These are phyloP conservation scores for Posidonia australis DNA, from an alignment of 106 monocot species.

Conservation along the genomic window DNA sequence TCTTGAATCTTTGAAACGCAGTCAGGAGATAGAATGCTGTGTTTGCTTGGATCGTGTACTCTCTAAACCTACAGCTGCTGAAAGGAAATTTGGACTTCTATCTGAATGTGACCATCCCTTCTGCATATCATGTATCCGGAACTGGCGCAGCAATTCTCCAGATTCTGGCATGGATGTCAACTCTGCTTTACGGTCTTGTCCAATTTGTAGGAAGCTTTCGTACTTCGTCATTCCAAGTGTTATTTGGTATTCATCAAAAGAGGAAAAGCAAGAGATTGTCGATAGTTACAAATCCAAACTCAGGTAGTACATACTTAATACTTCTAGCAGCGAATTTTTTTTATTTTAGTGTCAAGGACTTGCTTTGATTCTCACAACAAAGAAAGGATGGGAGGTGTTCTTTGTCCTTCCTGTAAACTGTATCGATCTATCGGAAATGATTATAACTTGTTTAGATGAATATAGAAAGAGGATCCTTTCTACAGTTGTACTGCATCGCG, in stretches of 20 bases:
- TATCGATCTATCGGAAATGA: no score
- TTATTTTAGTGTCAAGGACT: background rate
- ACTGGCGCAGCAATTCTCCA: constrained; percentile 90
- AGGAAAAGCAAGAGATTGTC: constrained; percentile 83
- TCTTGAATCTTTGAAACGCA: constrained; percentile 64
- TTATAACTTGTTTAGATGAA: no score
- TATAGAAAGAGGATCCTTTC: no score
- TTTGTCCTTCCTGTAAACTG: background rate
- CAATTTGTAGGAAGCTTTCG: constrained; percentile 85
- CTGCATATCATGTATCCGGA: constrained; percentile 89
- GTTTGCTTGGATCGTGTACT: constrained; percentile 89
- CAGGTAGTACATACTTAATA: constrained; percentile 23
- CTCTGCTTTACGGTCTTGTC: constrained; percentile 73
- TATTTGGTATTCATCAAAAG: constrained; percentile 81
- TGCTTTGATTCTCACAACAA: background rate
- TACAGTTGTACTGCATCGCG: no score
- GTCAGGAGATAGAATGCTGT: constrained; percentile 95
- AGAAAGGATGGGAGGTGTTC: background rate
- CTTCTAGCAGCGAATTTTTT: background rate
- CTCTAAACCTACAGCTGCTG: constrained; percentile 73
- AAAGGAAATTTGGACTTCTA: constrained; percentile 94
- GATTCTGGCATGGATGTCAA: constrained; percentile 82
- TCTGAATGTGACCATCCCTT: constrained; percentile 98
- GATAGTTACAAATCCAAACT: constrained; percentile 81
- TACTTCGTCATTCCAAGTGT: constrained; percentile 97